Conservation (phyloP, 495 filamentous ascomycete species). For the Penicillium maclennaniae region DNA sequence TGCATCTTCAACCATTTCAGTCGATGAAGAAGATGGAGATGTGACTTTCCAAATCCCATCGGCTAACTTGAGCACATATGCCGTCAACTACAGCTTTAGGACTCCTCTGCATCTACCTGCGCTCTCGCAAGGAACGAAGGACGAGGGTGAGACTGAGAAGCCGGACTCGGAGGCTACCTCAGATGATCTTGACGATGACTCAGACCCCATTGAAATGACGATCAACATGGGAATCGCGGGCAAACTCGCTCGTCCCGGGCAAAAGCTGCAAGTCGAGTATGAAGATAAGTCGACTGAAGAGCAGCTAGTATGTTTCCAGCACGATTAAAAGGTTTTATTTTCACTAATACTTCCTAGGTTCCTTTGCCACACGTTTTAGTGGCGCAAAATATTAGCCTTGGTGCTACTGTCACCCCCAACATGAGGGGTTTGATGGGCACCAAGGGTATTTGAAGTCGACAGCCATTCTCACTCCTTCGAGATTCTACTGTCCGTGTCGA, state of each 20-base stretch:
- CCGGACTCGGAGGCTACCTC: slow-evolving; percentile 6
- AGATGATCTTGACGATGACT: slow-evolving; percentile 6
- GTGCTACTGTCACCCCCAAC: slow-evolving; percentile 28
- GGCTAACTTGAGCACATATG: slow-evolving; percentile 21
- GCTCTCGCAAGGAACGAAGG: slow-evolving; percentile 15
- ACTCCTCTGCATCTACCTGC: slow-evolving; percentile 29
- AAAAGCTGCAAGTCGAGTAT: slow-evolving; percentile 17
- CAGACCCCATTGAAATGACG: slow-evolving; percentile 24
- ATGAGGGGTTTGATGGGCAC: slow-evolving; percentile 24
- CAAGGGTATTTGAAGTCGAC: slow-evolving; percentile 29
- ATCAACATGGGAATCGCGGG: slow-evolving; percentile 34
- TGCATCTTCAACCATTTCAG: slow-evolving; percentile 33
- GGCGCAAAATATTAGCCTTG: slow-evolving; percentile 28
- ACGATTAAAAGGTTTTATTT: not conserved
- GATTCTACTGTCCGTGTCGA: slow-evolving; percentile 26
- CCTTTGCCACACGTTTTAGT: slow-evolving; percentile 27
- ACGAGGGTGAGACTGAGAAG: slow-evolving; percentile 20
- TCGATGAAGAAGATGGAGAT: slow-evolving; percentile 29
- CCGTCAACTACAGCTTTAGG: slow-evolving; percentile 34
- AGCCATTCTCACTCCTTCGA: slow-evolving; percentile 29
- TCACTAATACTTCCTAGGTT: slow-evolving; percentile 23
- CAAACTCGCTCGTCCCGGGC: slow-evolving; percentile 19
- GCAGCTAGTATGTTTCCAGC: slow-evolving; percentile 15
- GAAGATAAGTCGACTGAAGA: slow-evolving; percentile 27
- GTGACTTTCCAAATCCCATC: slow-evolving; percentile 30